These are phyloP conservation scores for Lolium perenne DNA, from an alignment of 176 grass and related monocot species.

Conservation along the genomic window DNA sequence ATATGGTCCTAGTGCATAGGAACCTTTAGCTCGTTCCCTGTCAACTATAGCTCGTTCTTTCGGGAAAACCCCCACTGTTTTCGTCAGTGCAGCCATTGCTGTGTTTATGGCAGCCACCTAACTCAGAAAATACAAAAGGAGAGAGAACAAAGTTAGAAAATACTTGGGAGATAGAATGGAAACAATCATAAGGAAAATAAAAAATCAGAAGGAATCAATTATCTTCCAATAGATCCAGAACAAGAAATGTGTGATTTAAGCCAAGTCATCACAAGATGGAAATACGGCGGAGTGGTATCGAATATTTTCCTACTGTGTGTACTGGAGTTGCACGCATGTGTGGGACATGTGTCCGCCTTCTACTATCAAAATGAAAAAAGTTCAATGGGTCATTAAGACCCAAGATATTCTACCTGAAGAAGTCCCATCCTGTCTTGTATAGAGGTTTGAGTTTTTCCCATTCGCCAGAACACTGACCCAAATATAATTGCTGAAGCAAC, in stretches of 20 bases:
- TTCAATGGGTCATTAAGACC: slow-evolving; percentile 30
- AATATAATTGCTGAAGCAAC: slow-evolving; percentile 98
- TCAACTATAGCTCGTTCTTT: slow-evolving; percentile 96
- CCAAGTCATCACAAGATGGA: not conserved
- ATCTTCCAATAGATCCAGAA: not conserved
- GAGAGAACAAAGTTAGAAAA: slow-evolving; percentile 5
- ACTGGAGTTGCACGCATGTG: not conserved
- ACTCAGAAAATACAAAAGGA: slow-evolving; percentile 21
- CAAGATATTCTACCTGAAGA: slow-evolving; percentile 76
- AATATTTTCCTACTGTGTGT: not conserved
- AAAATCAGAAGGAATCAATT: not conserved
- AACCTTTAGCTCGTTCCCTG: slow-evolving; percentile 89
- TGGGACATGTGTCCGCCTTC: not conserved
- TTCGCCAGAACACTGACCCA: slow-evolving; percentile 95
- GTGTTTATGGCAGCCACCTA: slow-evolving; percentile 96
- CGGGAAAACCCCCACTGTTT: slow-evolving; percentile 93
- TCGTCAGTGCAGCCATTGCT: slow-evolving; percentile 97
- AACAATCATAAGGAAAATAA: not conserved
- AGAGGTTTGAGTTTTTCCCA: slow-evolving; percentile 89
- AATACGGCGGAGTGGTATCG: not conserved
- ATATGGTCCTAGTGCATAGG: slow-evolving; percentile 83
- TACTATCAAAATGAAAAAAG: slow-evolving; percentile 8
- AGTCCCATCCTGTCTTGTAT: slow-evolving; percentile 97
- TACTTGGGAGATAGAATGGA: not conserved
- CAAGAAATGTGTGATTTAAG: not conserved